Conservation (phyloP, 139 green algal genomes). For the Ulvella scutata region DNA sequence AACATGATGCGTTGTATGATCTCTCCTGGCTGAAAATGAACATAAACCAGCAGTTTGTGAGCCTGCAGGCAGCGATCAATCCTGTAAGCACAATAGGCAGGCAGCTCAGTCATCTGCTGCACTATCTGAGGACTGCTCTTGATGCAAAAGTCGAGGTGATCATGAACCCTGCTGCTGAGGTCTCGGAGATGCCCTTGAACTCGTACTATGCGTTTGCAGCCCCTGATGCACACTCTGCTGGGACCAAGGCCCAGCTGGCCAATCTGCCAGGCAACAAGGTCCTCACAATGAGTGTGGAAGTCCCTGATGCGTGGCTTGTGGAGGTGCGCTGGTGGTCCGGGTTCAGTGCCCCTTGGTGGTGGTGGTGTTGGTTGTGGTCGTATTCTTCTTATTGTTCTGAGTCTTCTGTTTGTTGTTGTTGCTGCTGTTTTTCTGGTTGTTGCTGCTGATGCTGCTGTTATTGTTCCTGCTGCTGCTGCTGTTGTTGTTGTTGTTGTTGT, state of each 20-base stretch:
- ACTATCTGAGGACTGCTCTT: slow-evolving; percentile 9
- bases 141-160: not conserved
- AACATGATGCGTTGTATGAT: too few relatives aligned
- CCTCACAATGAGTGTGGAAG: slow-evolving; percentile 84
- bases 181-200: not conserved
- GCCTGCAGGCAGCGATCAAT: slow-evolving; percentile 11
- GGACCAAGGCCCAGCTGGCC: slow-evolving; percentile 30
- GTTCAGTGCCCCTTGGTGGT: too few relatives aligned
- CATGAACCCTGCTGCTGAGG: slow-evolving; percentile 2
- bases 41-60: too few relatives aligned
- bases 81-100: slow-evolving; percentile 7
- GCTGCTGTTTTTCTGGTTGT: too few relatives aligned
- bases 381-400: too few relatives aligned
- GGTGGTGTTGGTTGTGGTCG: too few relatives aligned
- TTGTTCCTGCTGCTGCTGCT: too few relatives aligned
- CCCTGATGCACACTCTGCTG: not conserved
- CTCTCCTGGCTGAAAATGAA: too few relatives aligned
- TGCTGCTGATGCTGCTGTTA: too few relatives aligned
- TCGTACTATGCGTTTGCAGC: not conserved
- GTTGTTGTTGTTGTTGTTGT: too few relatives aligned
- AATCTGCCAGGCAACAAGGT: slow-evolving; percentile 42
- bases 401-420: too few relatives aligned
- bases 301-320: slow-evolving; percentile 86
- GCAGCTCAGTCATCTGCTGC: slow-evolving; percentile 25
- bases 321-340: slow-evolving; percentile 40